phyloP scores from a whole-genome alignment of 352 stramenopile species.

The Phytopythium montanum region DNA sequence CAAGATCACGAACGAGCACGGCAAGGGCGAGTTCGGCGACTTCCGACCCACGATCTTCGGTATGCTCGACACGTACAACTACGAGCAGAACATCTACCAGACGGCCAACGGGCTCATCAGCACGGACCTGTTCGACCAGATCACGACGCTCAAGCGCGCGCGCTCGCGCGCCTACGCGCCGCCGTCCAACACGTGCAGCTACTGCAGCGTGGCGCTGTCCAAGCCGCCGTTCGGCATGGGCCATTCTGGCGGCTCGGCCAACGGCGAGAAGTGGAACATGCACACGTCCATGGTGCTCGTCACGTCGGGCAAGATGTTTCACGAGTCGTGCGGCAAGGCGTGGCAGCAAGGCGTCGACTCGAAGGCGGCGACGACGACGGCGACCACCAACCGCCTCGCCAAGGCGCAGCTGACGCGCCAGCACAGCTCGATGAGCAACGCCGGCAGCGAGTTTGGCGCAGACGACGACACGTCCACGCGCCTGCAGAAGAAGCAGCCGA shows the following conservation, averaged over 20 bases:
- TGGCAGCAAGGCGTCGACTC: constrained; percentile 80
- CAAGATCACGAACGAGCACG: constrained; percentile 95
- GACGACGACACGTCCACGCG: constrained; percentile 54
- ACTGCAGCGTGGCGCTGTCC: constrained; percentile 78
- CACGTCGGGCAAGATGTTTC: constrained; percentile 74
- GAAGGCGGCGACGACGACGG: constrained; percentile 33
- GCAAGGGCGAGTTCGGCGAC: constrained; percentile 91
- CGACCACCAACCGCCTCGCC: constrained; percentile 8
- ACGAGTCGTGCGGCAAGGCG: constrained; percentile 83
- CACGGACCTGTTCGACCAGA: constrained; percentile 81
- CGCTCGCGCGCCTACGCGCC: constrained; percentile 69
- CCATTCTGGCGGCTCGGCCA: constrained; percentile 47
- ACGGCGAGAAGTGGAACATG: constrained; percentile 81
- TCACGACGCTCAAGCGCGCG: constrained; percentile 73
- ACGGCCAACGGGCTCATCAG: constrained; percentile 82
- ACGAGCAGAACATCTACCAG: constrained; percentile 89
- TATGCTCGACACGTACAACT: constrained; percentile 93
- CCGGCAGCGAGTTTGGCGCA: constrained; percentile 20
- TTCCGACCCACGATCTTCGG: constrained; percentile 93
- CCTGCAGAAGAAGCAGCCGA: constrained; percentile 74
- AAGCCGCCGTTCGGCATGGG: constrained; percentile 86
- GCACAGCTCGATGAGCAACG: constrained; percentile 39
- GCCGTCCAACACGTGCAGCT: constrained; percentile 69
- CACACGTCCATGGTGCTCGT: constrained; percentile 83
- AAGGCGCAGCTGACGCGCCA: constrained; percentile 31